Base-by-base conservation (phyloP, 306 rosid species). In the Trifolium dubium region DNA sequence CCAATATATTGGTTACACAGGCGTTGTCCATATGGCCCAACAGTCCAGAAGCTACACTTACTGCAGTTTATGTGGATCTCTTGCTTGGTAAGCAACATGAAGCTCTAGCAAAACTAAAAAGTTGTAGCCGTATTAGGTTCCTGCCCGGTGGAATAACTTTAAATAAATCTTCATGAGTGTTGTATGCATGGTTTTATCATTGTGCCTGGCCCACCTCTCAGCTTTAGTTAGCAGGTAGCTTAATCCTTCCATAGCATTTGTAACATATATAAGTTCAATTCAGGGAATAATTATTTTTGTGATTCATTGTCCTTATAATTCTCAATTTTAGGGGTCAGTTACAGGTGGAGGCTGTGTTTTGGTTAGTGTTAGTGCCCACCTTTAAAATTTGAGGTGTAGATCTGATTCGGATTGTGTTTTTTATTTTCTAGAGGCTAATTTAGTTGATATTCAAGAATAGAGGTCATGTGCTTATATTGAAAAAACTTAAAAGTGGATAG, bases 241-340 rank as follows among this genome's bases (percentile, higher is more conserved):
- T 88, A 89, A 84, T 89, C 89, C 87, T 75, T 75, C 72, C 81
- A 84, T 84, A 84, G 98, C 93, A 90, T 87, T 83, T 90, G 98
- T 92, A 90, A 80, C 96, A 90, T 95, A 87, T 92, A 87, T 85
- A 92, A 74, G 92, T 88, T 92, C 96, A 85, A 82, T 87, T 95
- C 92, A 95, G 96, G 87, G 80, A 95, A 95, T 86, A 90, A 86
- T 78, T 72, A 89, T 62, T 91, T 89, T 82, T 73, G 65, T 69
- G 74, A 79, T 77, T 72, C 62, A 66, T 80, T 79, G 81, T 75
- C 75, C 82, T 75, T 78, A 83, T 72, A 82, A 81, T 82, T 79
- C 82, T 88, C 86, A 82, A 85, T 68, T 83, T 77, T 83, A 85
- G 94, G 87, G 90, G 78, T 82, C 85, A 85, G 81, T 80, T 71